Evolutionary conservation across 345 rosid species (phyloP).

Genomic region (Brassica incana): DNA sequence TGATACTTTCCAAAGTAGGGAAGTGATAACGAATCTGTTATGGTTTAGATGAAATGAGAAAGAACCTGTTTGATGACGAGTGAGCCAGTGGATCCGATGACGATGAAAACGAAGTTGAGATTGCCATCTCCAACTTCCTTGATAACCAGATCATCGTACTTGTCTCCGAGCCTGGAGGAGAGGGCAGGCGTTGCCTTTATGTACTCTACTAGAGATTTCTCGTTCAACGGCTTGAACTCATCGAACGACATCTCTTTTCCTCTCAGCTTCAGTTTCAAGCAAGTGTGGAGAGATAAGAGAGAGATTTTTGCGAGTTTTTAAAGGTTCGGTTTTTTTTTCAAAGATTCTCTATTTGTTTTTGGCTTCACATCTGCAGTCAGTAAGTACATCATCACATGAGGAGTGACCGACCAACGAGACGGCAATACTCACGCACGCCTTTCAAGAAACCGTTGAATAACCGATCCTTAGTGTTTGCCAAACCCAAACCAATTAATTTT

Average conservation of each 20-base stretch:
- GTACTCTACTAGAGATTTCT: slow-evolving; percentile 73
- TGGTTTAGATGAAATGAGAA: background rate
- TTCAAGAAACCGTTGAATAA: background rate
- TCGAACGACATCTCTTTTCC: slow-evolving; percentile 49
- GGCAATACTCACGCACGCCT: slow-evolving; percentile 28
- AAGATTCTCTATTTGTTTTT: slow-evolving; percentile 18
- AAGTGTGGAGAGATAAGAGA: background rate
- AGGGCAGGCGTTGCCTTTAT: slow-evolving; percentile 71
- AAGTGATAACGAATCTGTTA: background rate
- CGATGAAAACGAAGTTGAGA: slow-evolving; percentile 86
- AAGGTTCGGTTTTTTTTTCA: slow-evolving; percentile 19
- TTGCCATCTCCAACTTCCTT: slow-evolving; percentile 98
- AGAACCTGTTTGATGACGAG: slow-evolving; percentile 85
- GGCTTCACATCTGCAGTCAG: slow-evolving; percentile 1
- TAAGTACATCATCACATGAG: background rate
- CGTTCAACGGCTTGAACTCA: slow-evolving; percentile 72
- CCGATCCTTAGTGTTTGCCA: too few species aligned
- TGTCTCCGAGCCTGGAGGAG: slow-evolving; percentile 59
- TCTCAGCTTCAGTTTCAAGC: slow-evolving; percentile 40
- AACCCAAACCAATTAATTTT: background rate
- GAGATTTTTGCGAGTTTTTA: background rate
- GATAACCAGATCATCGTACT: slow-evolving; percentile 59
- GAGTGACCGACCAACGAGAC: background rate
- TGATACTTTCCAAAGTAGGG: background rate
- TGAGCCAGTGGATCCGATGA: slow-evolving; percentile 62